Evolutionary conservation across 2,329 filamentous ascomycete genomes (phyloP), one percentile per base, ranked within the genome.

Genomic region (Coniochaeta sp.): DNA sequence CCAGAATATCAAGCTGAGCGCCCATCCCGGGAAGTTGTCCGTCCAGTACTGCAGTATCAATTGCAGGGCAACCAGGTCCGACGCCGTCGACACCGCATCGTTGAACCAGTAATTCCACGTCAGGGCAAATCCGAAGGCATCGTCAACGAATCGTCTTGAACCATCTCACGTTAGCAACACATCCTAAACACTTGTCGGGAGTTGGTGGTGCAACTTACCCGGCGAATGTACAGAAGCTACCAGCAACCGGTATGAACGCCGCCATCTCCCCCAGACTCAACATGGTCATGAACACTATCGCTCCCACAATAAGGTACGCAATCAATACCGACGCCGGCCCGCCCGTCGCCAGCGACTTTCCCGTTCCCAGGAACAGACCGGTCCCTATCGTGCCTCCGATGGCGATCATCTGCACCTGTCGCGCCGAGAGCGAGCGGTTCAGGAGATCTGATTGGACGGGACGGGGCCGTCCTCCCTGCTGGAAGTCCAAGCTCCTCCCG

Each of bases 321-420:
- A 84, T 73, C 10, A 85, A 66, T 57, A 82, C 73, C 4, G 78
- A 79, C 0, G 76, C 80, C 4, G 82, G 82, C 0, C 82, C 82
- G 27, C 79, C 82, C 0, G 73, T 82, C 1, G 79, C 73, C 33
- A 85, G 65, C 4, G 79, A 77, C 60, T 78, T 79, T 9, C 82
- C 82, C 1, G 79, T 82, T 27, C 82, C 81, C 6, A 86, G 69
- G 56, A 85, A 85, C 4, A 85, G 65, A 3, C 82, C 82, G 0
- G 81, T 84, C 7, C 79, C 78, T 46, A 82, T 81, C 1, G 77
- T 81, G 31, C 78, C 78, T 18, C 76, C 78, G 48, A 82, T 78
- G 40, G 82, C 83, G 55, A 86, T 83, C 81, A 86, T 85, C 66
- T 85, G 81, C 10, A 85, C 78, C 63, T 85, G 82, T n/a, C 82